Base-by-base conservation (phyloP, 2,329 filamentous ascomycete genomes). In the Penicillium hordei region DNA sequence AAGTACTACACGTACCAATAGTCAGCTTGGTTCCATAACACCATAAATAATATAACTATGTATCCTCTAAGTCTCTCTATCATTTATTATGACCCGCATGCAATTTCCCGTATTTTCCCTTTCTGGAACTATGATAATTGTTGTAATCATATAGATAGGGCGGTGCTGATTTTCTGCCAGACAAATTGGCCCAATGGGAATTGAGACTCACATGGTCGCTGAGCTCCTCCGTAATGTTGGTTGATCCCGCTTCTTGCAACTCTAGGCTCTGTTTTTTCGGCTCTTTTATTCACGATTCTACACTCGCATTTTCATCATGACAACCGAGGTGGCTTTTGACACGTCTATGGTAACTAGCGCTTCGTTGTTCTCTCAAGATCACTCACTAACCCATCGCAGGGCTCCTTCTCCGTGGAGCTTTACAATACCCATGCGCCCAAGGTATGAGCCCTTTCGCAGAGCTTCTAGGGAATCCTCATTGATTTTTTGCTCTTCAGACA, bases 341-440 rank as follows among this genome's bases (percentile, higher is more conserved):
- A 97, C 93, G 57, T 88, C 89, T 55, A 91, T 96, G 88, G 92
- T 90, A 81, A 56, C 9, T 10, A 13, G 55, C n/a, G 36, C 15
- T 38, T 39, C 56, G 23, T 21, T 48, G 29, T 23, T 9, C 19
- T 34, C 19, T 19, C 42, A 48, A 31, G 12, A 36, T 33, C 31
- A 27, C 21, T 34, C 13, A 44, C 63, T 71, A 63, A 72, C 59
- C 7, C 17, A 29, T 27, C 25, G 2, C 65, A 96, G 92, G 92
- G 94, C 74, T 83, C 84, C 45, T 89, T 99, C 73, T 85, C 85
- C 58, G 77, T 97, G 62, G 94, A 99, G 79, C 90, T 99, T 59
- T 97, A 97, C 85, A 89, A 84, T 50, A 76, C 84, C 27, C 93
- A 97, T 79, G 93, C 93, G 19, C 93, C 94, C 39, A 90, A 82